Percentiles rank a stretch among this genome's conserved stretches.
Evolutionary conservation across 768 basidiomycete genomes (phyloP).

Genomic region (Trametes meyenii): DNA sequence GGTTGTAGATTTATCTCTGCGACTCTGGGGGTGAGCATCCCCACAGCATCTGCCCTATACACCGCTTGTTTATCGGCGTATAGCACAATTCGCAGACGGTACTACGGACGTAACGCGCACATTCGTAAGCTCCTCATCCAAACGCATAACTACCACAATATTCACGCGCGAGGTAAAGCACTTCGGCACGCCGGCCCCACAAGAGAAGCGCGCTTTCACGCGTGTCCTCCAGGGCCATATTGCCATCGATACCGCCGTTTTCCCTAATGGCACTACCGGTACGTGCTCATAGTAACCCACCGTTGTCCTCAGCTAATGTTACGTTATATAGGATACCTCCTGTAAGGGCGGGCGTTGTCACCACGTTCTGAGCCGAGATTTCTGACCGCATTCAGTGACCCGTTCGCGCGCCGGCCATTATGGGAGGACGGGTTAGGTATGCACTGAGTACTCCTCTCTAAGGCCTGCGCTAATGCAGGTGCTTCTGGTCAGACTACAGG

Average conservation of each 20-base stretch:
- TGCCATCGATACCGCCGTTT: constrained; percentile 81
- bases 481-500: constrained; percentile 54
- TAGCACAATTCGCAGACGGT: constrained; percentile 87
- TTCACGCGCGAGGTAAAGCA: constrained; percentile 51
- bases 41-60: not conserved
- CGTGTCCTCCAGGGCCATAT: constrained; percentile 92
- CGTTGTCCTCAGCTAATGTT: not conserved
- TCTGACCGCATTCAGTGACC: constrained; percentile 53
- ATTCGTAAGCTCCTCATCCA: constrained; percentile 52
- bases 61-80: too few relatives aligned
- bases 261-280: constrained; percentile 83
- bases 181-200: constrained; percentile 81
- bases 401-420: constrained; percentile 74
- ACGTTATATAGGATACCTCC: constrained; percentile 47
- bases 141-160: not conserved
- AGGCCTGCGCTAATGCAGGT: not conserved
- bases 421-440: constrained; percentile 89
- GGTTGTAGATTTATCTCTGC: constrained; percentile 64
- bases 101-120: constrained; percentile 96
- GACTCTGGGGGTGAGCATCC: constrained; percentile 76
- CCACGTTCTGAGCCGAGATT: not conserved
- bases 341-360: constrained; percentile 42
- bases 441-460: constrained; percentile 23
- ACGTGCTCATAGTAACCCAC: constrained; percentile 22
- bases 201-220: constrained; percentile 88